Evolutionary conservation across 306 rosid species (phyloP).

Genomic region (Leucaena leucocephala): DNA sequence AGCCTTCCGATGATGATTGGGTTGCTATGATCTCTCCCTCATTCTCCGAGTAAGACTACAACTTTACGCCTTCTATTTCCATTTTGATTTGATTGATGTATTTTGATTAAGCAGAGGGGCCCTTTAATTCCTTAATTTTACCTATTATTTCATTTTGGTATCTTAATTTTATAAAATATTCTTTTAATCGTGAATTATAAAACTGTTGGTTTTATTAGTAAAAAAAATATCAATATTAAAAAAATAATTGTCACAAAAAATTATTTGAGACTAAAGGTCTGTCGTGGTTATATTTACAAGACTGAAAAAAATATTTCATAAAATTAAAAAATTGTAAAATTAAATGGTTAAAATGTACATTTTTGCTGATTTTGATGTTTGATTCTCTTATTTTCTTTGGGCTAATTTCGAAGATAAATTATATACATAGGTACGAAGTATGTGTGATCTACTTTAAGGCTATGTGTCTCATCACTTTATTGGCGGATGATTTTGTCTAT

Average conservation of each 20-base stretch:
- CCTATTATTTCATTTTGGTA: neutral
- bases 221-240: too few species aligned
- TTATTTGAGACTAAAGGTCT: too few species aligned
- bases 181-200: too few species aligned
- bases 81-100: neutral
- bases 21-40: constrained; percentile 90
- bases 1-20: constrained; percentile 61
- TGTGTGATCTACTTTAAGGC: neutral
- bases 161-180: too few species aligned
- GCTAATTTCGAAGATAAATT: neutral
- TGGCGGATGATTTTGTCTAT: neutral
- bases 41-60: constrained; percentile 54
- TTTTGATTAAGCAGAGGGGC: too few species aligned
- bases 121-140: too few species aligned
- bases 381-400: neutral
- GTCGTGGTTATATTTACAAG: too few species aligned
- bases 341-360: too few species aligned
- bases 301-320: too few species aligned
- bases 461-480: neutral
- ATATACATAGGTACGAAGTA: neutral
- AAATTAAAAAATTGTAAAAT: too few species aligned
- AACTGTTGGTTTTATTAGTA: too few species aligned
- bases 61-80: neutral
- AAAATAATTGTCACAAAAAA: too few species aligned
- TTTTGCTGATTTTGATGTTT: neutral